A percentile compares a stretch with the other conserved stretches of the same genome.
Evolutionary conservation across 2,329 filamentous ascomycete genomes (phyloP).

Genomic region (Diaporthe helianthi): DNA sequence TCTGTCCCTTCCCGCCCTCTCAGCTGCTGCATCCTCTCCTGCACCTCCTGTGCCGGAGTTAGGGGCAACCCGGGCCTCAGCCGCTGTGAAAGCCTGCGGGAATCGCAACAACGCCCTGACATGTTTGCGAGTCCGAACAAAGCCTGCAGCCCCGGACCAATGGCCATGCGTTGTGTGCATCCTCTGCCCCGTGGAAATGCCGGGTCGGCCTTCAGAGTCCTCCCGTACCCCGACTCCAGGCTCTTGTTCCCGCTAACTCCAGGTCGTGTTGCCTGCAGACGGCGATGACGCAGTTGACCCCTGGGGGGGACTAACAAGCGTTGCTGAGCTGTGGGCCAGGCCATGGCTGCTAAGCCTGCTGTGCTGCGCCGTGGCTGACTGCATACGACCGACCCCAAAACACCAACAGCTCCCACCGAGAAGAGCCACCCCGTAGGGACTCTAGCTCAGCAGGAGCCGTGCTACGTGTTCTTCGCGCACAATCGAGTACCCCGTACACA

Average conservation of each 20-base stretch:
- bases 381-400: background rate
- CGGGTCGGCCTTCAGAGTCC: conserved; percentile 16
- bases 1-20: background rate
- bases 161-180: background rate
- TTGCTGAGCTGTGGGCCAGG: conserved; percentile 2
- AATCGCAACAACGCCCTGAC: background rate
- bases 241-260: conserved; percentile 19
- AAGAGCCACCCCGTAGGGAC: background rate
- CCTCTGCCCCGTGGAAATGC: background rate
- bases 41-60: conserved; percentile 5
- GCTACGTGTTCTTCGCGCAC: background rate
- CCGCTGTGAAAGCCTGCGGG: conserved; percentile 4
- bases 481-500: background rate
- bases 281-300: conserved; percentile 19
- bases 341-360: background rate
- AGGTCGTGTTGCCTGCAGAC: background rate
- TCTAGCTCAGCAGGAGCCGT: background rate
- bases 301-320: background rate
- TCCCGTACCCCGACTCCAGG: conserved; percentile 8
- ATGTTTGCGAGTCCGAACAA: conserved; percentile 1
- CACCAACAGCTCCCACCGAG: conserved; percentile 9
- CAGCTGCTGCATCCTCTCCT: background rate
- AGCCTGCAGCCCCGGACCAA: background rate
- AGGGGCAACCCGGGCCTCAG: background rate
- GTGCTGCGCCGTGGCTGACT: background rate